Percentiles rank a stretch among this genome's conserved stretches.
Conservation (phyloP, 2,329 filamentous ascomycete species). For the Pseudofabraea citricarpa region DNA sequence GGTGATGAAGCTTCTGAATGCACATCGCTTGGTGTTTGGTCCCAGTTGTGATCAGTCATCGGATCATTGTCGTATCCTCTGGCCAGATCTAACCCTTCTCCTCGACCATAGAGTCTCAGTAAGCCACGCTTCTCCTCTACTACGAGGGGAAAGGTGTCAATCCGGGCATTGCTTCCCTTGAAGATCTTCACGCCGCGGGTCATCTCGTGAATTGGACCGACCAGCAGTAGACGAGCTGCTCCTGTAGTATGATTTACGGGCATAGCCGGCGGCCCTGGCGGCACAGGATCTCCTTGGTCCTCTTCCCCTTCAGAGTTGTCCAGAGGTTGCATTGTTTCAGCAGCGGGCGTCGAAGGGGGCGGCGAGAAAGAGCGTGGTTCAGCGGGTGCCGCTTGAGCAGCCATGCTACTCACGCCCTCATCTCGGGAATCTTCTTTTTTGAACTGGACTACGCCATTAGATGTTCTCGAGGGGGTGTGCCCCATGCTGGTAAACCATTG, state of each 20-base stretch:
- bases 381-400: slow-evolving; percentile 1
- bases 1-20: slow-evolving; percentile 48
- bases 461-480: background rate
- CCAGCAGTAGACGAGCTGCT: slow-evolving; percentile 75
- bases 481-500: background rate
- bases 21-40: slow-evolving; percentile 40
- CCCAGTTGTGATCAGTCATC: slow-evolving; percentile 33
- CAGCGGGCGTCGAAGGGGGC: slow-evolving; percentile 4
- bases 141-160: slow-evolving; percentile 71
- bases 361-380: slow-evolving; percentile 1
- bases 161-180: slow-evolving; percentile 42
- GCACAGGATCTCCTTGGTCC: slow-evolving; percentile 45
- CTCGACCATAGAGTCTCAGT: slow-evolving; percentile 71
- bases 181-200: slow-evolving; percentile 41
- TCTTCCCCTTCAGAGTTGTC: slow-evolving; percentile 32
- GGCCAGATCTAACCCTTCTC: slow-evolving; percentile 64
- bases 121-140: slow-evolving; percentile 70
- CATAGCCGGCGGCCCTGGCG: slow-evolving; percentile 62
- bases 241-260: slow-evolving; percentile 85
- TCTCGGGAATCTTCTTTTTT: background rate
- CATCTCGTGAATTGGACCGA: slow-evolving; percentile 63
- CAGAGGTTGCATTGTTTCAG: slow-evolving; percentile 15
- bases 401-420: too few species aligned
- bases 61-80: slow-evolving; percentile 32
- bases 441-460: background rate